Percentiles rank a stretch among this genome's conserved stretches.
Evolutionary conservation across 2,329 filamentous ascomycete species (phyloP).

Genomic region (Chaetothyriales sp.): DNA sequence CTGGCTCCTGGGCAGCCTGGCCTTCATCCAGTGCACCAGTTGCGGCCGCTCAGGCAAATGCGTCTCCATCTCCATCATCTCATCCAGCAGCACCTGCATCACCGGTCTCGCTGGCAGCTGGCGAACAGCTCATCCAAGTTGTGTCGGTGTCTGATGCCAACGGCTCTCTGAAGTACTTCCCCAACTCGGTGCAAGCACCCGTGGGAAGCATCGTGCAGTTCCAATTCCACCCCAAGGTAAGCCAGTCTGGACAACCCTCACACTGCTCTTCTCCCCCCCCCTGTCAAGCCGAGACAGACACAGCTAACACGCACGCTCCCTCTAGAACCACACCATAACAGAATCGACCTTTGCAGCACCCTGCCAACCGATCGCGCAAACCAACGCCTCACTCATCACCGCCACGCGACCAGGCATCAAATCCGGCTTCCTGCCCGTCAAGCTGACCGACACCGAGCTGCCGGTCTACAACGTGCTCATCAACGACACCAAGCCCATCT

Average conservation of each 20-base stretch:
- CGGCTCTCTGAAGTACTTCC: constrained; percentile 45
- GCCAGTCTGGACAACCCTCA: too few species aligned
- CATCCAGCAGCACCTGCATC: too few species aligned
- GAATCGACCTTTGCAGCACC: constrained; percentile 61
- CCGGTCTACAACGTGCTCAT: constrained; percentile 58
- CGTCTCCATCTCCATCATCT: neutral
- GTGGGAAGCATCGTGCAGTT: constrained; percentile 41
- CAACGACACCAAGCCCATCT: constrained; percentile 54
- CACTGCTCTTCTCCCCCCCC: too few species aligned
- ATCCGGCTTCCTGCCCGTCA: constrained; percentile 38
- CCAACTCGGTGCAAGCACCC: constrained; percentile 48
- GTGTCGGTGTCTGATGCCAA: constrained; percentile 48
- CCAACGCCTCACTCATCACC: constrained; percentile 23
- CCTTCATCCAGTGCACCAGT: neutral
- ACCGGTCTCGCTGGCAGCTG: constrained; percentile 3
- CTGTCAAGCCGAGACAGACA: too few species aligned
- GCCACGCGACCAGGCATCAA: constrained; percentile 39
- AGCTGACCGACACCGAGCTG: constrained; percentile 34
- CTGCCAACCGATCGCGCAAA: constrained; percentile 46
- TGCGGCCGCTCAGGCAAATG: neutral
- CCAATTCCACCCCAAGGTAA: constrained; percentile 35
- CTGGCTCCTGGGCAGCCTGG: neutral
- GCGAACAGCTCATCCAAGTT: constrained; percentile 38
- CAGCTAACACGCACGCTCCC: constrained; percentile 1
- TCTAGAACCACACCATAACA: constrained; percentile 60